Evolutionary conservation across 768 basidiomycete genomes (phyloP).

Genomic region (Amanita muscaria): DNA sequence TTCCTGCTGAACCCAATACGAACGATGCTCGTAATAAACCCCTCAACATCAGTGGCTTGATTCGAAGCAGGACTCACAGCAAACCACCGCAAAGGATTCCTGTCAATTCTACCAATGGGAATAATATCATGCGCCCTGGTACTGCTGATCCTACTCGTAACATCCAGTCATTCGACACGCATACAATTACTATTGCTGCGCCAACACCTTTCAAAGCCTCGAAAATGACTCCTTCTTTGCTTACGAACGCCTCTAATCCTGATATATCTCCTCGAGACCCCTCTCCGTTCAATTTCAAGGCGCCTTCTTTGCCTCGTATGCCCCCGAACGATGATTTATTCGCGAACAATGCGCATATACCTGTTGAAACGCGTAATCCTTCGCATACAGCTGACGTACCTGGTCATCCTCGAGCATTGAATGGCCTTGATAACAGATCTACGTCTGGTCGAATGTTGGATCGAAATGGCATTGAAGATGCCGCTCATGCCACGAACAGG

Average conservation of each 20-base stretch:
- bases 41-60: constrained; percentile 5
- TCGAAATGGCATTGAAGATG: not conserved
- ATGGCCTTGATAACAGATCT: constrained; percentile 1
- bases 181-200: not conserved
- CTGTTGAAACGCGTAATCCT: constrained; percentile 7
- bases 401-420: not conserved
- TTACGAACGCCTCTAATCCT: constrained; percentile 14
- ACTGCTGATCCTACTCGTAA: constrained; percentile 25
- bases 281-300: constrained; percentile 14
- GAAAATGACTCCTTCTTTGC: constrained; percentile 7
- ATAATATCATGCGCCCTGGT: constrained; percentile 15
- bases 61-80: constrained; percentile 1
- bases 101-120: constrained; percentile 6
- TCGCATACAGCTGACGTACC: not conserved
- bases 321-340: constrained; percentile 1
- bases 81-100: constrained; percentile 9
- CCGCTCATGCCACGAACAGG: not conserved
- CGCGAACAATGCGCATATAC: constrained; percentile 23
- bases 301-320: constrained; percentile 12
- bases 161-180: constrained; percentile 15
- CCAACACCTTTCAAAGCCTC: constrained; percentile 7
- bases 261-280: constrained; percentile 10
- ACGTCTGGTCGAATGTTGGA: not conserved
- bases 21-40: not conserved
- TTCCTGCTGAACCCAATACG: not conserved